Percentiles rank a stretch among this genome's conserved stretches.
Conservation (phyloP, 768 basidiomycete species). For the Psilocybe tampanensis region DNA sequence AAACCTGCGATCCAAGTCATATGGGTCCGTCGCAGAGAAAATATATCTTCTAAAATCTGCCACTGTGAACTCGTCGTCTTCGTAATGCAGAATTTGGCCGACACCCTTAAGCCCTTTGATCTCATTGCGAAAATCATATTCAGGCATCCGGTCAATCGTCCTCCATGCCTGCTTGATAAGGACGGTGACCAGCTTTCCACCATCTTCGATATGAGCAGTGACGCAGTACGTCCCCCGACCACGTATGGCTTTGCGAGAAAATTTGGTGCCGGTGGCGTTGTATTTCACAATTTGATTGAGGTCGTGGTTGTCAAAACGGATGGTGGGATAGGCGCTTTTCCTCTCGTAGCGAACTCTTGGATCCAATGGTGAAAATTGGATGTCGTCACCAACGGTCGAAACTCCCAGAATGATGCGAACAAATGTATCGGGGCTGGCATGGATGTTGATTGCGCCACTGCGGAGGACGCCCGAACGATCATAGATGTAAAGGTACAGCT, state of each 20-base stretch:
- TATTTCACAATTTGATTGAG: background rate
- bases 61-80: background rate
- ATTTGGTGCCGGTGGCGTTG: background rate
- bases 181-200: no score
- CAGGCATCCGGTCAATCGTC: no score
- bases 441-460: background rate
- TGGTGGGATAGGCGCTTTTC: no score
- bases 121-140: no score
- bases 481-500: background rate
- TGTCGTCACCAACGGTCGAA: background rate
- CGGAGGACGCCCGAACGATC: background rate
- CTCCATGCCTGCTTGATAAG: no score
- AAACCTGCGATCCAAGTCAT: background rate
- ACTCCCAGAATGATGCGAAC: background rate
- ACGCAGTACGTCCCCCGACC: slow-evolving; percentile 23
- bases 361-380: background rate
- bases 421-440: background rate
- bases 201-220: background rate
- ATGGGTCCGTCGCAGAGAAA: background rate
- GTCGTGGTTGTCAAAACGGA: background rate
- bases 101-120: background rate
- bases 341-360: background rate
- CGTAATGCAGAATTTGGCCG: slow-evolving; percentile 1
- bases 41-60: background rate
- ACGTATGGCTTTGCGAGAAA: slow-evolving; percentile 7